These are phyloP conservation scores for Salinomyces thailandicus DNA, from an alignment of 2,329 filamentous ascomycete genomes.

Conservation along the genomic window DNA sequence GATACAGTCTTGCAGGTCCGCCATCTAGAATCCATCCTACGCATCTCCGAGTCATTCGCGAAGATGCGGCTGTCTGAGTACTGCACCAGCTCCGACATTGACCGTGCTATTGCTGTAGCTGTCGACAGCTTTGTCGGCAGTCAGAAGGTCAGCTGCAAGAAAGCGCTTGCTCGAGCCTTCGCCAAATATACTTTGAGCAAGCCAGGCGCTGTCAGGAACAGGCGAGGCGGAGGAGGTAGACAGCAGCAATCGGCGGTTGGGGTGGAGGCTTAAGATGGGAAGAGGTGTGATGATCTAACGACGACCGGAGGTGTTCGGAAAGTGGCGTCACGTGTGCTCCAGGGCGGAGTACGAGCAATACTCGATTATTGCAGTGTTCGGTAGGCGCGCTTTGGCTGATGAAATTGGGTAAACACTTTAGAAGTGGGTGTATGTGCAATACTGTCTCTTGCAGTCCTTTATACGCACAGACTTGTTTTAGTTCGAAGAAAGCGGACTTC, in stretches of 20 bases:
- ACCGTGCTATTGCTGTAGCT: conserved; percentile 92
- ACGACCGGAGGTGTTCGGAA: too few species aligned
- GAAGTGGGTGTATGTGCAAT: too few species aligned
- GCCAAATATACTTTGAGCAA: conserved; percentile 63
- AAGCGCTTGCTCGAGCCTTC: conserved; percentile 85
- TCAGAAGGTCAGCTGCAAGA: conserved; percentile 97
- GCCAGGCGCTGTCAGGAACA: conserved; percentile 3
- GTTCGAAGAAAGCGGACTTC: too few species aligned
- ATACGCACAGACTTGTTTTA: too few species aligned
- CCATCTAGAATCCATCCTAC: conserved; percentile 95
- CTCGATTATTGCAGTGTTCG: too few species aligned
- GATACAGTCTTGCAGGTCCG: conserved; percentile 81
- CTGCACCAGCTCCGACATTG: conserved; percentile 80
- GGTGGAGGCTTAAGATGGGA: not conserved
- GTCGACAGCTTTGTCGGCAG: conserved; percentile 93
- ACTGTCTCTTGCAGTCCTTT: too few species aligned
- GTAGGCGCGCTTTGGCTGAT: too few species aligned
- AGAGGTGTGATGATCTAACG: too few species aligned
- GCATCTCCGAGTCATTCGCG: conserved; percentile 86
- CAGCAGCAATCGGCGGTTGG: not conserved
- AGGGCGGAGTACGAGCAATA: too few species aligned
- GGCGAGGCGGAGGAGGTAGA: not conserved
- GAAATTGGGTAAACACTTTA: too few species aligned
- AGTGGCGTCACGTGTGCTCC: too few species aligned
- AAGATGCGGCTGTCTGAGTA: conserved; percentile 98